Evolutionary conservation across 441 rosid genomes (phyloP).

Genomic region (Raphanus hybrid): DNA sequence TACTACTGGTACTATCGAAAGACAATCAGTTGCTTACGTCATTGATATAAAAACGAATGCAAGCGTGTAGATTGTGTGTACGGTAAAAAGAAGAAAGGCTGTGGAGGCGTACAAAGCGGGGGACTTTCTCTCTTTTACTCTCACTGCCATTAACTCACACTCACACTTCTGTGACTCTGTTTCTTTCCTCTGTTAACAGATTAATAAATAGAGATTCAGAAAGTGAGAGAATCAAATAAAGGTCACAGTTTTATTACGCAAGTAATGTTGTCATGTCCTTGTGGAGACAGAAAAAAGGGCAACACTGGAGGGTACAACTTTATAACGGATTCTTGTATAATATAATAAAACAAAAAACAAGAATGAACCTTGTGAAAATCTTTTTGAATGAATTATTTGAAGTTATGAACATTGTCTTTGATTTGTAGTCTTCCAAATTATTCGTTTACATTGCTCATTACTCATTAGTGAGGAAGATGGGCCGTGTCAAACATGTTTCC

Average conservation of each 20-base stretch:
- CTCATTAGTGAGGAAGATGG: too few species aligned
- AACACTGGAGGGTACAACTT: not conserved
- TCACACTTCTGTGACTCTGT: not conserved
- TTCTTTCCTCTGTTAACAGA: slow-evolving; percentile 10
- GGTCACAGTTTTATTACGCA: not conserved
- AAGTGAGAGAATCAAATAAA: not conserved
- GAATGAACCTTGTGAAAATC: not conserved
- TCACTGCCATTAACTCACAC: slow-evolving; percentile 31
- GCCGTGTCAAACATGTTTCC: too few species aligned
- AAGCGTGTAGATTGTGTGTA: slow-evolving; percentile 20
- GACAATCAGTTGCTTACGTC: slow-evolving; percentile 19
- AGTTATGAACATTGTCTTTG: not conserved
- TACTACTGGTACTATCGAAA: not conserved
- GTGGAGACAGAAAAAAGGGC: not conserved
- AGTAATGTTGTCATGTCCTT: not conserved
- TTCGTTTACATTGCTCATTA: too few species aligned
- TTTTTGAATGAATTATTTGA: not conserved
- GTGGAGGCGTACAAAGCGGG: slow-evolving; percentile 50
- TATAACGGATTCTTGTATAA: not conserved
- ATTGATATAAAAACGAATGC: not conserved
- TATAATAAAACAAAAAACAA: not conserved
- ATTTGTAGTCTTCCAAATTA: not conserved
- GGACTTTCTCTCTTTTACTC: slow-evolving; percentile 35
- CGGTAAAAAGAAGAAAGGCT: slow-evolving; percentile 33
- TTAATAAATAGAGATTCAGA: not conserved